Evolutionary conservation across 116 monocot species (phyloP), one percentile per base, ranked within the genome.

Genomic region (Trichopus zeylanicus): DNA sequence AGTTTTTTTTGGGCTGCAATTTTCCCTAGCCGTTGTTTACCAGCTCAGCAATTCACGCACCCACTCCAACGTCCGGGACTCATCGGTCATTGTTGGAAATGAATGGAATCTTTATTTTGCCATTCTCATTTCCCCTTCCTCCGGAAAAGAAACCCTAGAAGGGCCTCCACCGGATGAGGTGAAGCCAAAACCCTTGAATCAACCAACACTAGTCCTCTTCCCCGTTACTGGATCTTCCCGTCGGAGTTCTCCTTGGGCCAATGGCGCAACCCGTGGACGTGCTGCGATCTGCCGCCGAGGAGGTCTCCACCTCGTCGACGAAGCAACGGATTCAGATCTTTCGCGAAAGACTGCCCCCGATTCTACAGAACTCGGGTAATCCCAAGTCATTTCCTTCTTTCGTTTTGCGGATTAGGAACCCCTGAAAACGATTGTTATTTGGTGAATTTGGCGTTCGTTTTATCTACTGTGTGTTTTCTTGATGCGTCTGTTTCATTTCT

Each of bases 271-370:
- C 12, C 38, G 70, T 67, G 65, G 93, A 93, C 61, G 75, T 71
- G 32, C 63, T 93, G 53, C 32, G 59, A 52, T 67, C 82, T 11
- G 88, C 85, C 35, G 67, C 85, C 21, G 71, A 77, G 61, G 82
- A 83, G 62, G 72, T 85, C 12, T 77, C 80, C 16, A 79, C 89
- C 27, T 73, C 89, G 29, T 93, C 93, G 6, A 79, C 85, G 1
- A 93, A 85, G 77, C 75, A 53, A 52, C 88, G 93, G 46, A 65
- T 85, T 55, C 65, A 51, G 52, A 73, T 88, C 47, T 93, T 93
- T 53, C 85, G 82, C 15, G 66, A 80, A 12, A 78, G 29, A 18
- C 67, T 93, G n/a, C 74, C 72, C 0, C 73, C 77, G 13, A 26
- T 79, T 8, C n/a, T 93, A 7, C 61, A 79, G 51, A 72, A 42